phyloP scores from a whole-genome alignment of 805 yeast genomes.

The Yarrowia sp. region DNA sequence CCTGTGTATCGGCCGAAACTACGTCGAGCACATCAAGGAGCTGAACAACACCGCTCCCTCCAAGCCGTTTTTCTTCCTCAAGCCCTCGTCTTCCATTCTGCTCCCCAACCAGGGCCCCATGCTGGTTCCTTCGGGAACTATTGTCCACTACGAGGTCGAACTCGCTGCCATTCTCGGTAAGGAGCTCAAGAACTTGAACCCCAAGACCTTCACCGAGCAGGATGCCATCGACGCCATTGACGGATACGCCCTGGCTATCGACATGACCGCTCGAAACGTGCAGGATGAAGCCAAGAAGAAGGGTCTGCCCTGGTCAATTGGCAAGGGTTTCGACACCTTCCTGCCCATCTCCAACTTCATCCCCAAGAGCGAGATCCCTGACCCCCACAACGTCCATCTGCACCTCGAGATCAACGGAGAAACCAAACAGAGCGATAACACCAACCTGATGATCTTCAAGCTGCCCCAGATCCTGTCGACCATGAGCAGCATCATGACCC shows the following conservation, averaged over 20 bases:
- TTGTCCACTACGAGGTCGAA: conserved; percentile 92
- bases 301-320: conserved; percentile 96
- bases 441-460: conserved; percentile 86
- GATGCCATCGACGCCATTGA: conserved; percentile 81
- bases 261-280: conserved; percentile 93
- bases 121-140: conserved; percentile 78
- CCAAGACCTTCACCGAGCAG: conserved; percentile 60
- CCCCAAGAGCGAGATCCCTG: conserved; percentile 67
- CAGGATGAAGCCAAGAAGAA: conserved; percentile 93
- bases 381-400: conserved; percentile 74
- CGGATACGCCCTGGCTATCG: conserved; percentile 90
- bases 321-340: conserved; percentile 96
- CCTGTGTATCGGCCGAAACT: conserved; percentile 95
- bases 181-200: conserved; percentile 65
- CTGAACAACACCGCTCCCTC: conserved; percentile 80
- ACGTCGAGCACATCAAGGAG: conserved; percentile 94
- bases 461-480: conserved; percentile 79
- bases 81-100: conserved; percentile 83
- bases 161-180: conserved; percentile 78
- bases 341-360: conserved; percentile 83
- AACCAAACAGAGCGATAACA: conserved; percentile 70
- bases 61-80: conserved; percentile 90
- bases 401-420: conserved; percentile 73
- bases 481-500: conserved; percentile 88
- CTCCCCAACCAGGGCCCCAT: conserved; percentile 75